Evolutionary conservation across 2,329 filamentous ascomycete genomes (phyloP).

Genomic region (Penicillium capsulatum): DNA sequence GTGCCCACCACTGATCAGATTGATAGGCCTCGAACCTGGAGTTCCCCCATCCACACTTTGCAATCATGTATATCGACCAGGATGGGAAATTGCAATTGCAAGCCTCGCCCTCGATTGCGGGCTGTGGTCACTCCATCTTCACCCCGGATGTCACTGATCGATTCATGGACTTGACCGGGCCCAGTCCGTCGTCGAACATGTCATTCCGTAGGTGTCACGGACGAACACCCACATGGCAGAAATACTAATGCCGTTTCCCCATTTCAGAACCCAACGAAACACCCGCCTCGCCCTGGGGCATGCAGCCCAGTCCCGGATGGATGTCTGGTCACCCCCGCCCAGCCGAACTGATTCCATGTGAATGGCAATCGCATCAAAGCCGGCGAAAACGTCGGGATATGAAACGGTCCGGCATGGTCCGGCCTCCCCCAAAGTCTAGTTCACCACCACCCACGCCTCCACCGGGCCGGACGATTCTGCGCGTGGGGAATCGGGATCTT

Average conservation of each 20-base stretch:
- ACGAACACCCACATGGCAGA: no score
- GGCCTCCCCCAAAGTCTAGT: conserved; percentile 16
- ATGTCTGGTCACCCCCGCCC: conserved; percentile 18
- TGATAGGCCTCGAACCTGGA: conserved; percentile 16
- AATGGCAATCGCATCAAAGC: conserved; percentile 28
- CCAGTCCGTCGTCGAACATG: conserved; percentile 18
- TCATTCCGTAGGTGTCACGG: conserved; percentile 26
- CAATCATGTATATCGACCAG: conserved; percentile 36
- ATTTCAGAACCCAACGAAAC: not conserved
- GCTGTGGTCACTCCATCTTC: conserved; percentile 32
- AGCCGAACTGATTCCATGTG: conserved; percentile 30
- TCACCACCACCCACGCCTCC: conserved; percentile 19
- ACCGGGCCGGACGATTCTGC: conserved; percentile 24
- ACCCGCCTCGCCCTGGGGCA: not conserved
- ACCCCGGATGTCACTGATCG: conserved; percentile 34
- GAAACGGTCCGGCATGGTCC: conserved; percentile 15
- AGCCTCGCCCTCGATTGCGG: conserved; percentile 32
- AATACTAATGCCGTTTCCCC: no score
- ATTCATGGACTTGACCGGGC: conserved; percentile 30
- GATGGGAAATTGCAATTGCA: conserved; percentile 32
- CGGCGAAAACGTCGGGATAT: conserved; percentile 26
- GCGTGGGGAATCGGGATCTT: conserved; percentile 26
- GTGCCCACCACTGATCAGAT: not conserved
- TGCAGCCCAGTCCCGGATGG: conserved; percentile 15
- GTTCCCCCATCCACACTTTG: conserved; percentile 34